phyloP scores from a whole-genome alignment of 2,329 filamentous ascomycete species.

The Aspergillus novoparasiticus region DNA sequence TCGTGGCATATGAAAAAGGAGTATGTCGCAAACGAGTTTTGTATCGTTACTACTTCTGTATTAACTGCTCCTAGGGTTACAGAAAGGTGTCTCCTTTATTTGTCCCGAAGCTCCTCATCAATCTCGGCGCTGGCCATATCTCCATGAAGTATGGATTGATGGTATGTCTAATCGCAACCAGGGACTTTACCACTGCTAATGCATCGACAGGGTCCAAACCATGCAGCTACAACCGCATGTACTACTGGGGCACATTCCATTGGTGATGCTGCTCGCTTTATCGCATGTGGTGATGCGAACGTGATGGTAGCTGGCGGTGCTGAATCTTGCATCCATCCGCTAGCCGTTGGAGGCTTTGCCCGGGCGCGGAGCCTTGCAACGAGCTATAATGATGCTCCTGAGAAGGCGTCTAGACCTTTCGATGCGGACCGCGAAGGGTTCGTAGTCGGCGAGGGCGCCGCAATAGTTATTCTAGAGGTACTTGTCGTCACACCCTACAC shows the following conservation, averaged over 20 bases:
- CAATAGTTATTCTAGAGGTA: conserved; percentile 80
- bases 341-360: conserved; percentile 89
- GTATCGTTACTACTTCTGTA: not conserved
- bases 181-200: conserved; percentile 15
- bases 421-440: conserved; percentile 80
- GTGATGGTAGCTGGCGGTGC: conserved; percentile 96
- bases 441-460: conserved; percentile 90
- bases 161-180: conserved; percentile 34
- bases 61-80: conserved; percentile 66
- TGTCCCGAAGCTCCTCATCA: conserved; percentile 89
- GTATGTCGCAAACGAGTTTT: conserved; percentile 52
- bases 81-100: conserved; percentile 92
- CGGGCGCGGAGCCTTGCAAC: conserved; percentile 84
- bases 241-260: conserved; percentile 95
- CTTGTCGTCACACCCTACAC: not conserved
- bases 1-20: conserved; percentile 71
- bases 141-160: conserved; percentile 88
- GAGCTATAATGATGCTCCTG: conserved; percentile 72
- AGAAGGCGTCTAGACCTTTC: conserved; percentile 79
- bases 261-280: conserved; percentile 90
- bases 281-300: conserved; percentile 86
- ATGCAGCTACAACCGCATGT: conserved; percentile 90
- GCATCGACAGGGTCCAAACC: conserved; percentile 74
- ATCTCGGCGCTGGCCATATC: conserved; percentile 90
- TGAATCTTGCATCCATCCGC: conserved; percentile 92